Evolutionary conservation across 2,329 filamentous ascomycete genomes (phyloP), one percentile per base, ranked within the genome.

Genomic region (Calonectria pseudoturangicola): DNA sequence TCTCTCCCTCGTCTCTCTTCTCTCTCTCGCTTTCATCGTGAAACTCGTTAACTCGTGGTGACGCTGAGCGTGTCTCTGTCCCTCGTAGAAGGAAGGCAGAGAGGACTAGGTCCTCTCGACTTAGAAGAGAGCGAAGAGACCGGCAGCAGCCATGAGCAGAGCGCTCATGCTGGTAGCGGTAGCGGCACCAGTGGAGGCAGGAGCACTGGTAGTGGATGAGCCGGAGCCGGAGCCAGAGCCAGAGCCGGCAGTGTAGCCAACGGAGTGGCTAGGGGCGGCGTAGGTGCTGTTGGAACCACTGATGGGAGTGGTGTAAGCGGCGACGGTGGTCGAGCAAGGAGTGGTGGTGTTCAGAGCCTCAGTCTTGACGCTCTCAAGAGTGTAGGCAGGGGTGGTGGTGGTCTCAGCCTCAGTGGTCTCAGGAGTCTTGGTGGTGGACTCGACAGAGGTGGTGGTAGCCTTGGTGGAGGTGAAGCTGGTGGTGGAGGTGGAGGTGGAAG

Each of bases 121-220:
- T 78, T 83, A 85, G 76, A 85, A 75, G 63, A 85, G 83, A 62
- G 82, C 83, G 43, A 84, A 74, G 71, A 82, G 74, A 70, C 82
- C 83, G 58, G 82, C 84, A 51, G 81, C 83, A 45, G 81, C 78
- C 45, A 85, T 78, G 25, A 85, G 82, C 64, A 85, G 76, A n/a
- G 80, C 79, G 77, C 83, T 85, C 75, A 82, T 80, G 41, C 83
- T 79, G 15, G 81, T 80, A 54, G 79, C 71, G 48, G 82, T 77
- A 16, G 82, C 84, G 62, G 75, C 81, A 71, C 74, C 82, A 28
- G 71, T 79, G 43, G 80, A 73, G 18, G 73, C 72, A 50, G 80
- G 68, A 68, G 77, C 74, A 71, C 77, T 70, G 18, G 72, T 54
- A 15, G 39, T 64, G 65, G 73, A 72, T 13, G 50, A 63, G 18